Conservation (phyloP, 176 grass and related monocot species). For the Rhynchospora pubera region DNA sequence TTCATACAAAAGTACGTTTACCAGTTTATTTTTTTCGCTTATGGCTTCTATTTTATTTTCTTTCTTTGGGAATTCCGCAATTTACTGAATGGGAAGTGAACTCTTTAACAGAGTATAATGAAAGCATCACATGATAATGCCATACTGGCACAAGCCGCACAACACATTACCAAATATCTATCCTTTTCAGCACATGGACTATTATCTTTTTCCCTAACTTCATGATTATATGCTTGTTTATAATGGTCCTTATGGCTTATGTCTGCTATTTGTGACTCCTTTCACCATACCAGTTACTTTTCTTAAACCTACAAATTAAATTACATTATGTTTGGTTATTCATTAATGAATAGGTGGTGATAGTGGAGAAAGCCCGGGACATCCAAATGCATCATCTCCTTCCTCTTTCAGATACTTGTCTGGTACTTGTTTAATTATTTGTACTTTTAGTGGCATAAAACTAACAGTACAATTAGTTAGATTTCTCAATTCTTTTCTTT, state of each 20-base stretch:
- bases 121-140: background rate
- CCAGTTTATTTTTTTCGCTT: background rate
- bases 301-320: background rate
- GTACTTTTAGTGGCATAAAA: background rate
- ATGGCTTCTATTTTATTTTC: background rate
- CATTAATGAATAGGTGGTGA: slow-evolving; percentile 28
- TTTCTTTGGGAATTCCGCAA: background rate
- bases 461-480: background rate
- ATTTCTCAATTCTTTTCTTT: background rate
- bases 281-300: background rate
- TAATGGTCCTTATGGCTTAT: background rate
- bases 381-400: slow-evolving; percentile 47
- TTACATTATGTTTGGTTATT: slow-evolving; percentile 26
- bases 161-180: slow-evolving; percentile 18
- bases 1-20: background rate
- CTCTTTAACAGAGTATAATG: background rate
- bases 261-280: background rate
- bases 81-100: background rate
- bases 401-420: slow-evolving; percentile 51
- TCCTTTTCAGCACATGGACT: background rate
- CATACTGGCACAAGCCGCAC: background rate
- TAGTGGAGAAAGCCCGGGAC: slow-evolving; percentile 31
- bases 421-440: slow-evolving; percentile 17
- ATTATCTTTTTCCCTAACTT: background rate
- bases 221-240: background rate